Evolutionary conservation across 1,284 basidiomycete species (phyloP), one percentile per base, ranked within the genome.

Genomic region (Ganoderma resinaceum): DNA sequence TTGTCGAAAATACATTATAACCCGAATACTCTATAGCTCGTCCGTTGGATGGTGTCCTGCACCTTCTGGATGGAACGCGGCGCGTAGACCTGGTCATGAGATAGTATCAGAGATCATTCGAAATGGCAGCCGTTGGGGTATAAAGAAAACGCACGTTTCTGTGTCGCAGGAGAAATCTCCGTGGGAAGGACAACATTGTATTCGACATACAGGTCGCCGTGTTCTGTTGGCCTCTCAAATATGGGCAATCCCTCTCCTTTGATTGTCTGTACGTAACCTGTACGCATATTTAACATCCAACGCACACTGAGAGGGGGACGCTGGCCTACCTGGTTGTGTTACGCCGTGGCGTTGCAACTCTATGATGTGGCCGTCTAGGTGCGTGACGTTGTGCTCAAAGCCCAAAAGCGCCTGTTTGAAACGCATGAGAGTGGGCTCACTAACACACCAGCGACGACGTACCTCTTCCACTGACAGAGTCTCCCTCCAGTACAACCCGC

Each of bases 401-500:
- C 91, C 95, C 68, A 93, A 83, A 52, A 95, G 80, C 23, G 93
- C 94, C 95, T 95, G 23, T 23, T 6, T 16, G 71, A 1, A 55
- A 61, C 62, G 37, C 65, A 23, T 71, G 16, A 67, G 60, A 59
- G 23, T 59, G 63, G 4, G 20, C 7, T 29, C 4, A 23, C 14
- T 7, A 14, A 43, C 26, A 65, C 16, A 14, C 6, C 35, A 20
- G 33, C 18, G 31, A n/a, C 46, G 0, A 78, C 86, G 71, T 72
- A 92, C 96, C 87, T 98, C 96, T 69, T 96, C 94, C 46, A 97
- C 82, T 0, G 94, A 92, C 72, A 98, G 91, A 4, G 91, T 92
- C 79, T 98, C 94, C 75, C 89, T 90, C 90, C 96, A 97, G 73
- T 97, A 94, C 66, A 98, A 80, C 70, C 93, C 93, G 63, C 85